Percentiles rank a stretch among this genome's conserved stretches.
These are phyloP conservation scores for Murraya paniculata DNA, from an alignment of 345 rosid genomes.

Conservation along the genomic window DNA sequence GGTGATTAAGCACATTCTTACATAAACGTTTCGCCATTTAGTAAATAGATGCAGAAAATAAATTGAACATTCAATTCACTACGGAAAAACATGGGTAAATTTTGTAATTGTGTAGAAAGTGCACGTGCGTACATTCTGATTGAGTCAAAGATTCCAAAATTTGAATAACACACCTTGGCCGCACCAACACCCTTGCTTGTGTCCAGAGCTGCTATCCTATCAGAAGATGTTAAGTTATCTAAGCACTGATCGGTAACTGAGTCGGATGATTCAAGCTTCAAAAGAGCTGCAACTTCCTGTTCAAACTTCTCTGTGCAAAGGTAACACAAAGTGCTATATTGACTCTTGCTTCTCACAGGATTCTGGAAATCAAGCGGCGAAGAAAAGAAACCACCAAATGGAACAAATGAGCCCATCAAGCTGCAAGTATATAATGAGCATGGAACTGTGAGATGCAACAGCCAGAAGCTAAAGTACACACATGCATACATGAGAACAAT, in stretches of 20 bases:
- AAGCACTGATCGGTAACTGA: conserved; percentile 43
- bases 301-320: conserved; percentile 60
- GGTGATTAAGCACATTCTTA: conserved; percentile 38
- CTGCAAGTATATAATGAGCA: conserved; percentile 46
- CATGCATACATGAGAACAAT: not conserved
- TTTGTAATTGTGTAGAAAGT: not conserved
- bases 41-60: not conserved
- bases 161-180: conserved; percentile 38
- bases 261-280: conserved; percentile 32
- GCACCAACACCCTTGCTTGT: conserved; percentile 29
- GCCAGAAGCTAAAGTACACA: conserved; percentile 16
- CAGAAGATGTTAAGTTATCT: conserved; percentile 49
- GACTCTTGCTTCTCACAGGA: conserved; percentile 33
- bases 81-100: not conserved
- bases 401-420: conserved; percentile 76
- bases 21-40: conserved; percentile 19
- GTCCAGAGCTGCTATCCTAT: conserved; percentile 37
- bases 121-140: not conserved
- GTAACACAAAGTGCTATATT: conserved; percentile 38
- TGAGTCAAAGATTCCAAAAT: conserved; percentile 10
- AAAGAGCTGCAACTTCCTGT: conserved; percentile 46
- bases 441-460: conserved; percentile 39
- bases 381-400: conserved; percentile 75
- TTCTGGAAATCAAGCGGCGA: conserved; percentile 41
- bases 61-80: not conserved